Base-by-base conservation (phyloP, 352 stramenopile species). In the Phytophthora hybrid region DNA sequence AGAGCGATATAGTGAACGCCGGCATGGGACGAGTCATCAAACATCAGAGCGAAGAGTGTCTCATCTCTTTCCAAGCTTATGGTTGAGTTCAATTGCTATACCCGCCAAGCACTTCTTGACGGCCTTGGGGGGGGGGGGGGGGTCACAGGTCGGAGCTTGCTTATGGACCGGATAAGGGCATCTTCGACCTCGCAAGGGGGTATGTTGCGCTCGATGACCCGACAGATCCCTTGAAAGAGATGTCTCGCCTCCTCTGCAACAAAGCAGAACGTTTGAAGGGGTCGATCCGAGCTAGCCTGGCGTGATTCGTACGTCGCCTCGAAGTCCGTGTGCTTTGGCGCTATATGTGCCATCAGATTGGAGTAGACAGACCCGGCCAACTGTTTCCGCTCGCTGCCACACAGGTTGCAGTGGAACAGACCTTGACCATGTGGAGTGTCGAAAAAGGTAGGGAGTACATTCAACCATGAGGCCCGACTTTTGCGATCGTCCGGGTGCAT, bases 11-110 rank as follows among this genome's bases (percentile, higher is more conserved):
- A 67, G 21, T 66, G 58, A 5, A 47, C n/a, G n/a, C 21, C 31
- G 41, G n/a, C 53, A 58, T 62, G 54, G 10, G 53, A 32, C 59
- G 59, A 68, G 18, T 52, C 66, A 47, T 60, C 66, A 16, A 68
- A 64, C 23, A 68, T 59, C 7, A 73, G 39, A 8, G 37, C 59
- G 41, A 73, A 73, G 34, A 62, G 37, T 14, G 19, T 21, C 41
- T 65, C 49, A 16, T 65, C 18, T 6, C n/a, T 26, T 26, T 26
- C 23, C 23, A 1, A 26, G 23, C 23, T 26, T 26, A 1, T 26
- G 23, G 23, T 2, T 2, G 23, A 57, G 41, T 6, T 55, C 5
- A 44, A 32, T 46, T 21, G 59, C 41, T 23, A 65, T 65, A 23
- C 26, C 41, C 7, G 29, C 44, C 41, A 65, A 57, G 59, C 41